Evolutionary conservation across 129 eudicot genomes (phyloP).

Genomic region (Saposhnikovia divaricata): DNA sequence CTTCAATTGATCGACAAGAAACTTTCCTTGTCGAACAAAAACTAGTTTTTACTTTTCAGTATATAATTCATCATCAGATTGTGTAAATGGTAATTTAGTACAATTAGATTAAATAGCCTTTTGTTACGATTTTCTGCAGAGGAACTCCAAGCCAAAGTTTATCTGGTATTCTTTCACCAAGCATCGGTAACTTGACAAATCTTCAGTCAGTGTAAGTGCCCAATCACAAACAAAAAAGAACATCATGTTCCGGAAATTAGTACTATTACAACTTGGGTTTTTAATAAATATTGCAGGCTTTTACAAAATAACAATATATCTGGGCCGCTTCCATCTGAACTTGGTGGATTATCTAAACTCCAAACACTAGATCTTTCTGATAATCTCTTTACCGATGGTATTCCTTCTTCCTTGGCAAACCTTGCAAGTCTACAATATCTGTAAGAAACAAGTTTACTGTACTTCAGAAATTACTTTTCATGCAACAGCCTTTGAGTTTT

Average conservation of each 20-base stretch:
- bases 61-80: background rate
- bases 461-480: background rate
- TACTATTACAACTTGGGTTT: slow-evolving; percentile 13
- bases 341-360: slow-evolving; percentile 71
- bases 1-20: background rate
- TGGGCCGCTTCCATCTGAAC: slow-evolving; percentile 73
- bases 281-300: slow-evolving; percentile 39
- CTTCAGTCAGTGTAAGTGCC: slow-evolving; percentile 72
- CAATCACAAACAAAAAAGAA: background rate
- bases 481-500: slow-evolving; percentile 4
- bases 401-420: slow-evolving; percentile 72
- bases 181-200: slow-evolving; percentile 83
- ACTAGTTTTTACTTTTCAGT: background rate
- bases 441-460: slow-evolving; percentile 33
- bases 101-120: background rate
- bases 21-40: background rate
- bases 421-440: slow-evolving; percentile 56
- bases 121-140: slow-evolving; percentile 28
- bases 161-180: slow-evolving; percentile 69
- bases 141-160: slow-evolving; percentile 91
- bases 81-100: background rate
- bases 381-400: slow-evolving; percentile 57
- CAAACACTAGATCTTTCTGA: slow-evolving; percentile 81
- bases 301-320: slow-evolving; percentile 69
- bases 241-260: background rate